phyloP scores from a whole-genome alignment of 768 basidiomycete species.

The Xerocomellus amylosporus region DNA sequence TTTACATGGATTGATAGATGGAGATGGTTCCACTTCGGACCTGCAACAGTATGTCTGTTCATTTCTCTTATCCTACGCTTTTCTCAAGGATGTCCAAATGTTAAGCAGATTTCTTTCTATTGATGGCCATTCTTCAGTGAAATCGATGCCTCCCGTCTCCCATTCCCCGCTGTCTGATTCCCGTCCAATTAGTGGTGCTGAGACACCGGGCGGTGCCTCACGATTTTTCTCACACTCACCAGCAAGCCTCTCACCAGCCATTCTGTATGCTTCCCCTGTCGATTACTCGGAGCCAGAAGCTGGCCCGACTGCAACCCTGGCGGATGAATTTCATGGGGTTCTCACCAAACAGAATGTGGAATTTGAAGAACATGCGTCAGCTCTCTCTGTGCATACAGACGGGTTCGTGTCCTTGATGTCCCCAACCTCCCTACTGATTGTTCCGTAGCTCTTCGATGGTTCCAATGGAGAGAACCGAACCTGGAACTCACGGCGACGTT shows the following conservation, averaged over 20 bases:
- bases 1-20: neutral
- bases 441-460: neutral
- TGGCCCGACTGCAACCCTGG: neutral
- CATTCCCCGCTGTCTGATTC: neutral
- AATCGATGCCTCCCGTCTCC: neutral
- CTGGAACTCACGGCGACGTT: neutral
- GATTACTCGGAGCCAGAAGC: neutral
- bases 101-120: neutral
- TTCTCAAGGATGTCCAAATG: neutral
- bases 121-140: neutral
- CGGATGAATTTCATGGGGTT: neutral
- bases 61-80: neutral
- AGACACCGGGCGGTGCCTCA: neutral
- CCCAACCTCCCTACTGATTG: neutral
- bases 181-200: neutral
- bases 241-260: neutral
- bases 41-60: neutral
- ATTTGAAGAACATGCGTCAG: neutral
- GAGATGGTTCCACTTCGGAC: neutral
- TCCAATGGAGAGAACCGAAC: neutral
- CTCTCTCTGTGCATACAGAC: neutral
- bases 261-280: neutral
- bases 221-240: neutral
- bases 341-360: neutral
- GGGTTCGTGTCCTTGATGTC: neutral